Conservation (phyloP, 306 rosid species). For the Cajanus cajan region DNA sequence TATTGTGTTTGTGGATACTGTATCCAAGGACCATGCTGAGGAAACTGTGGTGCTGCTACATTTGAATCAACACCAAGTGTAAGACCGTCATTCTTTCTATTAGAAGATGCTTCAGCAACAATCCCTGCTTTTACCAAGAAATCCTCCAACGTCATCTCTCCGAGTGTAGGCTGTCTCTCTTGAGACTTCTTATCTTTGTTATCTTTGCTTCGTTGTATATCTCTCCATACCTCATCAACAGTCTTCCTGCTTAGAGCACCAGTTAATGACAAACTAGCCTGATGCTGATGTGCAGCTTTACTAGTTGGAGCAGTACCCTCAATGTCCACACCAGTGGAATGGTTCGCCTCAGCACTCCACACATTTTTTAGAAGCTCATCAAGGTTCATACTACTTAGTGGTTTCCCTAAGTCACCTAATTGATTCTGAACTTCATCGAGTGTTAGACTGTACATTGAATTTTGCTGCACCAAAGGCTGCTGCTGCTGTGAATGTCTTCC, state of each 20-base stretch:
- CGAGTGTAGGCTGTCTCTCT: constrained; percentile 73
- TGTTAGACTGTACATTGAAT: constrained; percentile 80
- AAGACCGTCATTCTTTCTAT: constrained; percentile 40
- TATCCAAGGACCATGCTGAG: constrained; percentile 73
- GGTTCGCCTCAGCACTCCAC: constrained; percentile 84
- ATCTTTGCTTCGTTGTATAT: constrained; percentile 73
- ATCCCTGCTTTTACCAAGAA: constrained; percentile 94
- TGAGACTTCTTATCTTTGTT: constrained; percentile 49
- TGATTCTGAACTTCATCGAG: constrained; percentile 93
- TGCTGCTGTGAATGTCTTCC: constrained; percentile 67
- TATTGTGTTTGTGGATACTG: constrained; percentile 67
- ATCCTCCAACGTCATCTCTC: constrained; percentile 98
- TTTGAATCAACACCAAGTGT: constrained; percentile 46
- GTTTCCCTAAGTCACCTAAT: constrained; percentile 90
- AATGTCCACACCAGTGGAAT: constrained; percentile 45
- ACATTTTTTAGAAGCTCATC: constrained; percentile 94
- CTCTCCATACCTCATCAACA: constrained; percentile 96
- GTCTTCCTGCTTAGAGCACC: constrained; percentile 78
- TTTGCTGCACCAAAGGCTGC: constrained; percentile 66
- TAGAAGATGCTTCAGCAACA: constrained; percentile 56
- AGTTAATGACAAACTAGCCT: constrained; percentile 72
- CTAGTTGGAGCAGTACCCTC: constrained; percentile 46
- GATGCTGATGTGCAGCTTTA: constrained; percentile 60
- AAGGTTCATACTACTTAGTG: constrained; percentile 90
- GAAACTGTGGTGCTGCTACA: constrained; percentile 30